Conservation (phyloP, 768 basidiomycete genomes). For the Agrocybe pediades region DNA sequence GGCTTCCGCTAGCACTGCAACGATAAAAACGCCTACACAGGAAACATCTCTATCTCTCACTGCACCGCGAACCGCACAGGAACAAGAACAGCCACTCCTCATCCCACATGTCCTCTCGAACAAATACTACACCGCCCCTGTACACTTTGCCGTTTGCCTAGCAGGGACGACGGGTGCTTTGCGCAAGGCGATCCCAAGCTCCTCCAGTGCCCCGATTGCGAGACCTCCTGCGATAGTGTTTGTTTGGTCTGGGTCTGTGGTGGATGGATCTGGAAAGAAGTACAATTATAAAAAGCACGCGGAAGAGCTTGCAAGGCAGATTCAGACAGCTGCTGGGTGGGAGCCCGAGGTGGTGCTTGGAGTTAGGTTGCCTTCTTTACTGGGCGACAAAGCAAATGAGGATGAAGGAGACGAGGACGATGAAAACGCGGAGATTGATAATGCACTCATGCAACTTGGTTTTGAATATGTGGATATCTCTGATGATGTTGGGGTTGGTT, state of each 20-base stretch:
- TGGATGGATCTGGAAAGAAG: conserved; percentile 26
- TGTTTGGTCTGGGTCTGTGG: conserved; percentile 71
- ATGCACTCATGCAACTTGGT: conserved; percentile 64
- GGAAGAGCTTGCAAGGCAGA: conserved; percentile 45
- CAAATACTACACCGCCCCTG: conserved; percentile 79
- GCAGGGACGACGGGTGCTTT: conserved; percentile 38
- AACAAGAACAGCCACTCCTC: background rate
- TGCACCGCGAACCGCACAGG: background rate
- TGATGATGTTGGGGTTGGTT: conserved; percentile 14
- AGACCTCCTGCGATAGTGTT: conserved; percentile 67
- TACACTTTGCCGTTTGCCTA: conserved; percentile 63
- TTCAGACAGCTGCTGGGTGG: conserved; percentile 36
- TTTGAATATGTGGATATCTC: conserved; percentile 78
- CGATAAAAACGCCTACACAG: background rate
- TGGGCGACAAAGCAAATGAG: background rate
- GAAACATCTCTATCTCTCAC: background rate
- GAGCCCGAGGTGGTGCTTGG: conserved; percentile 77
- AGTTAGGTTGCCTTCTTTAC: conserved; percentile 46
- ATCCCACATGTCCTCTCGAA: conserved; percentile 17
- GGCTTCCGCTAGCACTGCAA: background rate
- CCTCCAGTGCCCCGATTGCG: conserved; percentile 30
- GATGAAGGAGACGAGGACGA: conserved; percentile 28
- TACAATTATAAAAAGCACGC: conserved; percentile 65
- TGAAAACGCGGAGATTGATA: conserved; percentile 57
- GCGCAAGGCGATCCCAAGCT: background rate